Evolutionary conservation across 768 basidiomycete genomes (phyloP).

Genomic region (Xanthoconium stramineum): DNA sequence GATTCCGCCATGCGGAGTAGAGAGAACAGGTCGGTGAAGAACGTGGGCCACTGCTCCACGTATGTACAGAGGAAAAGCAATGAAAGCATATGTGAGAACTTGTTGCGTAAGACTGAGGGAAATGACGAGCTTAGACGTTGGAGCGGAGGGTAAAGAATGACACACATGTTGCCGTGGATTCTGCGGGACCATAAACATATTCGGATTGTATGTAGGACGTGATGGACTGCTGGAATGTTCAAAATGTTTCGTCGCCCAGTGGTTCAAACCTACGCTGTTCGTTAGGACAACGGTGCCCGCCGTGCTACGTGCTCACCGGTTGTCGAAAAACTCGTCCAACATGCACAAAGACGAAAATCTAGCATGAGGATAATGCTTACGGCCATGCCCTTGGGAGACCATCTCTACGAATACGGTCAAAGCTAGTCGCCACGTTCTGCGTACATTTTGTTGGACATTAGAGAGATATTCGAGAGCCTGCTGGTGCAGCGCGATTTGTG

Average conservation of each 20-base stretch:
- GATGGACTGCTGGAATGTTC: constrained; percentile 70
- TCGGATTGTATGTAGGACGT: constrained; percentile 84
- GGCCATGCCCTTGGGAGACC: constrained; percentile 49
- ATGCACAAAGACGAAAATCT: constrained; percentile 81
- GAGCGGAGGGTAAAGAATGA: constrained; percentile 13
- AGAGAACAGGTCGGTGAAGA: constrained; percentile 76
- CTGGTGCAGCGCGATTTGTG: constrained; percentile 67
- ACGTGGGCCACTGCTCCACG: constrained; percentile 78
- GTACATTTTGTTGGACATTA: constrained; percentile 71
- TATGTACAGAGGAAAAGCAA: constrained; percentile 89
- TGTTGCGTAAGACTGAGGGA: constrained; percentile 81
- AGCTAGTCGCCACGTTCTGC: constrained; percentile 77
- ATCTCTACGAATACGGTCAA: constrained; percentile 68
- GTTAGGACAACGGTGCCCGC: constrained; percentile 5
- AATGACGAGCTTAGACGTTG: constrained; percentile 7
- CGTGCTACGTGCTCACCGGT: constrained; percentile 53
- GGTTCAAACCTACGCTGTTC: constrained; percentile 50
- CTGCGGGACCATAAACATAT: constrained; percentile 82
- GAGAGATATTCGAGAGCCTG: constrained; percentile 85
- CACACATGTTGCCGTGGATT: constrained; percentile 80
- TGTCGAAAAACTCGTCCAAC: constrained; percentile 79
- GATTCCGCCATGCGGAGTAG: constrained; percentile 65
- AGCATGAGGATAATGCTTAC: constrained; percentile 67
- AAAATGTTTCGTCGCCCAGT: constrained; percentile 67
- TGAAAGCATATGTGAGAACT: constrained; percentile 88